These are phyloP conservation scores for Sclerotinia spermophila DNA, from an alignment of 2,329 filamentous ascomycete genomes.

Conservation along the genomic window DNA sequence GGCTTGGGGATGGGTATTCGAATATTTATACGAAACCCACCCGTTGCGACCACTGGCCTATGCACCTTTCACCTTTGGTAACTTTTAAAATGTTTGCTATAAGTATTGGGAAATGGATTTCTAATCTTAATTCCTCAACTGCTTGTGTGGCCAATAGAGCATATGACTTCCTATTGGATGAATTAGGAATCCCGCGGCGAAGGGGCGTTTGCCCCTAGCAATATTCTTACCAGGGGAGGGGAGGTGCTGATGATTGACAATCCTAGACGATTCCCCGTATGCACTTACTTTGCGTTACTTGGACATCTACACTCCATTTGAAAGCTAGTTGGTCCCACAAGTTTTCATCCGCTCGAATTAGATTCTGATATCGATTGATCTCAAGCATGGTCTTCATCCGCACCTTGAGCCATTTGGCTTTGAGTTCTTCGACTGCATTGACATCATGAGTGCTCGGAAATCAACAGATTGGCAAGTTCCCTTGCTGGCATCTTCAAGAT, in stretches of 20 bases:
- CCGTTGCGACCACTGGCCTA: too few relatives aligned
- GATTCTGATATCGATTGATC: not conserved
- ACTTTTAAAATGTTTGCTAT: not conserved
- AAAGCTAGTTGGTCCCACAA: not conserved
- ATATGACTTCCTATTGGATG: not conserved
- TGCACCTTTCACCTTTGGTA: not conserved
- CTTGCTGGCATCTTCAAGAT: not conserved
- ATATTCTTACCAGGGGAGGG: not conserved
- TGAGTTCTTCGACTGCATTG: conserved; percentile 6
- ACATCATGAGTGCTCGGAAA: conserved; percentile 1
- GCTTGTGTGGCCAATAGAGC: not conserved
- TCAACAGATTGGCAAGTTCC: not conserved
- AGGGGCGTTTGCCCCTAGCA: not conserved
- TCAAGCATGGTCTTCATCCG: not conserved
- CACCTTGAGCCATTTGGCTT: not conserved
- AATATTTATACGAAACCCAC: too few relatives aligned
- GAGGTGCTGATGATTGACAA: not conserved
- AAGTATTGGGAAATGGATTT: not conserved
- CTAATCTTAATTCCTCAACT: not conserved
- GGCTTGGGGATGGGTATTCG: too few relatives aligned
- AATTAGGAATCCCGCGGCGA: not conserved
- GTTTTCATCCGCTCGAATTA: not conserved
- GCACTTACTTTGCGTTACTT: not conserved
- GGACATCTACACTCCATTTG: not conserved
- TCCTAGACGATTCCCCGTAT: not conserved